Conservation (phyloP, 225 moss, liverwort and hornwort species). For the Anthoceros angustus region DNA sequence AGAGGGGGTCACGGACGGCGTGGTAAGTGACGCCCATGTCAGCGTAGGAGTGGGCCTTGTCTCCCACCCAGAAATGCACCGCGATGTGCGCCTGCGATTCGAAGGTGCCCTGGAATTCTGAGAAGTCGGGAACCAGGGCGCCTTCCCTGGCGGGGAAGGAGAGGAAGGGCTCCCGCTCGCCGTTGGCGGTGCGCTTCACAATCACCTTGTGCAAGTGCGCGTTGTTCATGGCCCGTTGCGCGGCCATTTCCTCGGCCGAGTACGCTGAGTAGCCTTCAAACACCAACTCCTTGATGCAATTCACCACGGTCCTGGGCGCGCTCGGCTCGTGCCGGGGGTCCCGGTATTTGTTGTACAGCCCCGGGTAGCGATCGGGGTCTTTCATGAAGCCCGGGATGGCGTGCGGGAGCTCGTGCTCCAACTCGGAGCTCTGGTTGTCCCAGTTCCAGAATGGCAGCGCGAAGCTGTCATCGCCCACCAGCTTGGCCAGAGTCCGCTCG, state of each 20-base stretch:
- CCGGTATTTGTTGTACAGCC: too few species aligned
- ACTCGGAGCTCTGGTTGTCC: background rate
- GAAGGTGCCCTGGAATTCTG: background rate
- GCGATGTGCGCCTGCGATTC: background rate
- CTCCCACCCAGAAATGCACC: background rate
- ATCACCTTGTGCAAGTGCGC: background rate
- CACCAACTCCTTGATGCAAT: too few species aligned
- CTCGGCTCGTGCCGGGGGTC: too few species aligned
- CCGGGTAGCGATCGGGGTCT: too few species aligned
- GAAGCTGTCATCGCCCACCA: background rate
- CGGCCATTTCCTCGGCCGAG: too few species aligned
- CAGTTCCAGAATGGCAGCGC: conserved; percentile 4
- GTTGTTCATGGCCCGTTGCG: too few species aligned
- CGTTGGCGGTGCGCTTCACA: background rate
- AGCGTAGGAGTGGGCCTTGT: background rate
- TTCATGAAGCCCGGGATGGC: too few species aligned
- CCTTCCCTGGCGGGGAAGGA: background rate
- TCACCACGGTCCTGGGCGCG: too few species aligned
- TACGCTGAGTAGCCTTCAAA: too few species aligned
- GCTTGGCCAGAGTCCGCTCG: background rate
- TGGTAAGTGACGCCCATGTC: background rate
- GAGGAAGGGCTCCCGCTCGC: background rate
- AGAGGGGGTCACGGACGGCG: background rate
- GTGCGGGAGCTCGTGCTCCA: too few species aligned
- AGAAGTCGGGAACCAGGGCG: too few species aligned